Percentiles rank a stretch among this genome's conserved stretches.
phyloP scores from a whole-genome alignment of 2,329 filamentous ascomycete species.

The Neopestalotiopsis clavispora region DNA sequence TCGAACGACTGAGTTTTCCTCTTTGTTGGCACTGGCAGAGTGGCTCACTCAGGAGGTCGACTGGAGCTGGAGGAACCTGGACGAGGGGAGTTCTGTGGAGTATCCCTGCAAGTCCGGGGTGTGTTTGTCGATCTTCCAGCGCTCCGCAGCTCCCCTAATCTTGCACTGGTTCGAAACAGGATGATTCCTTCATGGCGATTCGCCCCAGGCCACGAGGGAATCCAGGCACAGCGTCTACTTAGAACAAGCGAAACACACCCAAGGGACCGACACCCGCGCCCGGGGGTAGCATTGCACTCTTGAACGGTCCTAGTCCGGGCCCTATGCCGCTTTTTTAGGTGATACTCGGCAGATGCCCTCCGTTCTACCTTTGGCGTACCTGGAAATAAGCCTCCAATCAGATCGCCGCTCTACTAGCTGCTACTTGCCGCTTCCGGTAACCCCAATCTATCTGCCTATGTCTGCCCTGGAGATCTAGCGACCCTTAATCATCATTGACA shows the following conservation, averaged over 20 bases:
- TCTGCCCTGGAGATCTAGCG: conserved; percentile 14
- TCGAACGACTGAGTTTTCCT: conserved; percentile 8
- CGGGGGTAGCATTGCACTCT: background rate
- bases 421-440: conserved; percentile 20
- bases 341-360: conserved; percentile 28
- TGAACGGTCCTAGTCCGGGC: background rate
- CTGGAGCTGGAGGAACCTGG: background rate
- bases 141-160: background rate
- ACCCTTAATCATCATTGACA: conserved; percentile 21
- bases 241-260: background rate
- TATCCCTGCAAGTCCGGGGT: conserved; percentile 27
- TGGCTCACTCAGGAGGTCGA: background rate
- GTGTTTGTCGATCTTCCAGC: background rate
- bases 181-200: background rate
- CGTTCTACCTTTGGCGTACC: conserved; percentile 24
- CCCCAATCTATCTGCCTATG: conserved; percentile 21
- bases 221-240: conserved; percentile 10
- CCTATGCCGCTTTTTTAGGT: conserved; percentile 21
- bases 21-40: conserved; percentile 8
- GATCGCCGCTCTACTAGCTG: conserved; percentile 6
- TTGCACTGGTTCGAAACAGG: conserved; percentile 5
- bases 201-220: background rate
- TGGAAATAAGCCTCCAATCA: conserved; percentile 31
- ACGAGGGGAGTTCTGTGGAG: conserved; percentile 23
- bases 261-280: conserved; percentile 7